Evolutionary conservation across 2,329 filamentous ascomycete genomes (phyloP), one percentile per base, ranked within the genome.

Genomic region (Aspergillus candidus): DNA sequence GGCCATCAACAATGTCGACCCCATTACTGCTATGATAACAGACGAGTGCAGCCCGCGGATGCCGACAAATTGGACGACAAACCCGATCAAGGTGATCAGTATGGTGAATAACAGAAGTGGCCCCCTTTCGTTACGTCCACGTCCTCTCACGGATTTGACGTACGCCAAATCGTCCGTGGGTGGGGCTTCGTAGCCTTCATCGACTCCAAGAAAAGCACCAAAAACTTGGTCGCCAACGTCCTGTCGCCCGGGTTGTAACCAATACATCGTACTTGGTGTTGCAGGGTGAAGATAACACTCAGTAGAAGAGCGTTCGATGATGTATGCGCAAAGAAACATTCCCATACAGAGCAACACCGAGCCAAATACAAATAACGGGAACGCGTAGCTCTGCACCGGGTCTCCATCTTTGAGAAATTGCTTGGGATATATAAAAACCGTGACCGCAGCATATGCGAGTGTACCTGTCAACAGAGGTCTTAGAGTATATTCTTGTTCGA

Each of bases 201-300:
- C 57, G 14, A 56, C 53, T 3, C 56, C 59, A 11, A 66, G 49
- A 33, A 69, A 71, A 1, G 65, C 52, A 11, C 62, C 59, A 18
- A 69, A 67, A 1, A 60, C 59, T 30, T 70, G 66, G 32, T 70
- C 66, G 2, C 66, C 67, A 4, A 68, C 55, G 11, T 50, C 38
- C 13, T 71, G 66, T 1, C 55, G 52, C 1, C 67, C 67, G 0
- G 65, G 67, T 30, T 71, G 67, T 0, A 69, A 35, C 67, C 66
- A 69, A 43, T 61, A 66, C 1, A 68, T 49, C 29, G 58, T 64
- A 41, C 54, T 61, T 4, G 55, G 52, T 7, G 51, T 58, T 15
- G 51, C 46, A 2, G 55, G 49, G 18, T 53, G 48, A 33, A 60
- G 13, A 13, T 56, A 48, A 40, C 54, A 56, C 54, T 59, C 51